phyloP scores from a whole-genome alignment of 2,329 filamentous ascomycete species.

The Metarhizium brunneum region DNA sequence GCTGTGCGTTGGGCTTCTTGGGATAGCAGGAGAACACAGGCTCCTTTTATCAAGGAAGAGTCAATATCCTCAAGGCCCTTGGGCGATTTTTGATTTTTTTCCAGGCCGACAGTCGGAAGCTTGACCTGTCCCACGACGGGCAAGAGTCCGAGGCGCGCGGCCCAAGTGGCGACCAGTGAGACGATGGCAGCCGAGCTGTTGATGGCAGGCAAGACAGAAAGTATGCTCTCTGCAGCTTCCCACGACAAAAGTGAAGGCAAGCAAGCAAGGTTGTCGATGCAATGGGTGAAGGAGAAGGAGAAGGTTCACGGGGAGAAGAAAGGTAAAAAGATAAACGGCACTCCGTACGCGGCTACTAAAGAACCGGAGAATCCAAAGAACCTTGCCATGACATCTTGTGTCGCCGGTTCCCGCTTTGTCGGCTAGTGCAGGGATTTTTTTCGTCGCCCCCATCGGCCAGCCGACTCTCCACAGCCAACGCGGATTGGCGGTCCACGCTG shows the following conservation, averaged over 20 bases:
- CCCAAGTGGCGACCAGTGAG: no score
- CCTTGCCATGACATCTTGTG: neutral
- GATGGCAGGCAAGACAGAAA: neutral
- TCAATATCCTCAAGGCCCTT: no score
- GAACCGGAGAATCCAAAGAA: neutral
- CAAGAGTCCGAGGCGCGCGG: neutral
- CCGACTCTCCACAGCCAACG: neutral
- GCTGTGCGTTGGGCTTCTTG: no score
- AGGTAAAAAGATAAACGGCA: neutral
- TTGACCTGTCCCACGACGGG: neutral
- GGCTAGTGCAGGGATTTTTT: slow-evolving; percentile 3
- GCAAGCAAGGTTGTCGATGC: neutral
- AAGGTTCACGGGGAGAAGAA: neutral
- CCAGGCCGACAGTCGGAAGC: no score
- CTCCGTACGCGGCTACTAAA: neutral
- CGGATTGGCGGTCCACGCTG: neutral
- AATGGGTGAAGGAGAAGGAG: neutral
- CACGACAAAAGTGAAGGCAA: neutral
- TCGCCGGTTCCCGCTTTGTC: slow-evolving; percentile 5
- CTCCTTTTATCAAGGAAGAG: neutral
- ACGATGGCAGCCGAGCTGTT: neutral
- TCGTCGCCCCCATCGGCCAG: neutral
- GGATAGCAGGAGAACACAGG: no score
- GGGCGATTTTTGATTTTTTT: no score
- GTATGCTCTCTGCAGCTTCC: neutral